These are phyloP conservation scores for Citrus trifoliata DNA, from an alignment of 345 rosid species.

Conservation along the genomic window DNA sequence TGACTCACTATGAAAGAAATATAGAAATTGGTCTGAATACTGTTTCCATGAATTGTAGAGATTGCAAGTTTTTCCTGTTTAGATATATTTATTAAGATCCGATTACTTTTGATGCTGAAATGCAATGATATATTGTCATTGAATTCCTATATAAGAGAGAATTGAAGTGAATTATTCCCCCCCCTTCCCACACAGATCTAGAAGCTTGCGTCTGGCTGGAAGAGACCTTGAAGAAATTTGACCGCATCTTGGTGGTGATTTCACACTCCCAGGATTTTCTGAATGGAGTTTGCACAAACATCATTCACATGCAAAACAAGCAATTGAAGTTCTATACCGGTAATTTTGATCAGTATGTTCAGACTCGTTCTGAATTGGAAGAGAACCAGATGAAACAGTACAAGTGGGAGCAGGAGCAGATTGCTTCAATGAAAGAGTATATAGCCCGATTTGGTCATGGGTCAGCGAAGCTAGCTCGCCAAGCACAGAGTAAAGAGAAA, in stretches of 20 bases:
- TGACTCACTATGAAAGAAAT: neutral
- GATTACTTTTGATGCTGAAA: neutral
- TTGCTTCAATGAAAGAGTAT: slow-evolving; percentile 94
- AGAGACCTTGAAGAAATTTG: slow-evolving; percentile 86
- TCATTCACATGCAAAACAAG: slow-evolving; percentile 96
- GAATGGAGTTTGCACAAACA: slow-evolving; percentile 96
- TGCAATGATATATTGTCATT: neutral
- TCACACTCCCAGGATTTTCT: slow-evolving; percentile 98
- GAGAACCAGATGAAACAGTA: slow-evolving; percentile 99
- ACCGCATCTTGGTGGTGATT: slow-evolving; percentile 86
- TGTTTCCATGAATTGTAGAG: neutral
- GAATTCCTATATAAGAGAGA: neutral
- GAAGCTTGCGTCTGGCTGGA: slow-evolving; percentile 99
- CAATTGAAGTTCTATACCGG: slow-evolving; percentile 79
- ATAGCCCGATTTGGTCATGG: slow-evolving; percentile 99
- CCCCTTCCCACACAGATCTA: slow-evolving; percentile 43
- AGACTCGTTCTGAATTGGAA: slow-evolving; percentile 91
- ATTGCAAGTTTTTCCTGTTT: neutral
- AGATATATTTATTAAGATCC: neutral
- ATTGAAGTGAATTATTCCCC: neutral
- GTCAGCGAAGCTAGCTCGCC: slow-evolving; percentile 97
- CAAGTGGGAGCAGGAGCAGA: slow-evolving; percentile 99
- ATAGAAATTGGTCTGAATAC: neutral
- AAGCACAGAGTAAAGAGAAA: slow-evolving; percentile 98
- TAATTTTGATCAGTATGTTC: slow-evolving; percentile 92